phyloP scores from a whole-genome alignment of 2,329 filamentous ascomycete species.

The Colletotrichum sp. region DNA sequence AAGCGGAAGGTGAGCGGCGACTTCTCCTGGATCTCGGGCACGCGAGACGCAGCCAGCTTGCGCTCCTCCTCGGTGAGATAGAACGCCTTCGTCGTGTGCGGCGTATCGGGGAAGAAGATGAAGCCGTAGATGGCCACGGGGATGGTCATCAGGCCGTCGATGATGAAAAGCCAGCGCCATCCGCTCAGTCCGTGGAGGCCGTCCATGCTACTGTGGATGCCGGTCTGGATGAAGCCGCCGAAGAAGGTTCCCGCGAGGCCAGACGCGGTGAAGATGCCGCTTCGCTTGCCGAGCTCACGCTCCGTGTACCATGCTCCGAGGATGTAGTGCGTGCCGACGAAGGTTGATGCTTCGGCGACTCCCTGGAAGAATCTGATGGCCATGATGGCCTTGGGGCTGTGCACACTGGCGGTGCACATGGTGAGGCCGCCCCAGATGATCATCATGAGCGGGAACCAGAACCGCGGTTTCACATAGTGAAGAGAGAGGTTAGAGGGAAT shows the following conservation, averaged over 20 bases:
- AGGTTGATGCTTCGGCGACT: slow-evolving; percentile 43
- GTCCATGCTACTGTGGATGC: slow-evolving; percentile 49
- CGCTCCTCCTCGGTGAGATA: slow-evolving; percentile 39
- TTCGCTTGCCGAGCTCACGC: slow-evolving; percentile 67
- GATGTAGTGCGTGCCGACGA: slow-evolving; percentile 48
- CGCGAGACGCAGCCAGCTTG: slow-evolving; percentile 46
- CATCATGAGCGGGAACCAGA: slow-evolving; percentile 70
- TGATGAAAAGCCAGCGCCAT: slow-evolving; percentile 35
- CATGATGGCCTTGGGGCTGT: slow-evolving; percentile 60
- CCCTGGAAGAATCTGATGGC: slow-evolving; percentile 45
- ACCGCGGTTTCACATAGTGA: slow-evolving; percentile 66
- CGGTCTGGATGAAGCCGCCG: slow-evolving; percentile 65
- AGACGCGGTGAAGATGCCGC: slow-evolving; percentile 66
- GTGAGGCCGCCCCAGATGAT: slow-evolving; percentile 68
- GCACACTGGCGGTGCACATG: slow-evolving; percentile 61
- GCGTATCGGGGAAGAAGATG: slow-evolving; percentile 54
- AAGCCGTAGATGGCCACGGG: slow-evolving; percentile 58
- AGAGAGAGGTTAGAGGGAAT: slow-evolving; percentile 67
- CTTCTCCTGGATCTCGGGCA: slow-evolving; percentile 40
- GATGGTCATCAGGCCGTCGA: slow-evolving; percentile 56
- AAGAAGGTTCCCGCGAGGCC: slow-evolving; percentile 67
- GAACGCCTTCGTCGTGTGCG: slow-evolving; percentile 41
- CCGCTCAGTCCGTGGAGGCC: slow-evolving; percentile 39
- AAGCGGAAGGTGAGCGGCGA: slow-evolving; percentile 56
- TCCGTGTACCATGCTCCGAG: slow-evolving; percentile 64